Base-by-base conservation (phyloP, 352 stramenopile species). In the Saprolegnia diclina region DNA sequence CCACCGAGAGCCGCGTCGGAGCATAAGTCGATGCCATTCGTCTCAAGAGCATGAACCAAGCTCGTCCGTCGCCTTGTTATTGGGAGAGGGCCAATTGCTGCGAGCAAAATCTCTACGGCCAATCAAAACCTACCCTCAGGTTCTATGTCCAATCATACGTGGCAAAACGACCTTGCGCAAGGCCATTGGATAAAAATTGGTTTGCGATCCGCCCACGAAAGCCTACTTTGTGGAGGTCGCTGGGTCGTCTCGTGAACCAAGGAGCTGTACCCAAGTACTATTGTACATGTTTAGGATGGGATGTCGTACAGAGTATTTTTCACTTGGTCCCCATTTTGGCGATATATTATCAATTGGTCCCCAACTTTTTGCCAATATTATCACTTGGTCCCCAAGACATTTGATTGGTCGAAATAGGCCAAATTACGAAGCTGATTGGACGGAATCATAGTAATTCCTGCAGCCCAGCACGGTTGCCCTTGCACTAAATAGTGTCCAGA, bases 1-100 rank as follows among this genome's bases (percentile, higher is more conserved):
- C 81, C 42, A 91, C 68, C 26, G 83, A 91, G 62, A 91, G 76
- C 38, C 81, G 79, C 71, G 81, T 61, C 14, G 63, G 63, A 14
- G 63, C 63, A 53, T 65, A 52, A 3, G 52, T 59, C 24, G 52
- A 59, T 19, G 52, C 24, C 52, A 59, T 59, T 24, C 42, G 11
- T 48, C 35, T 59, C 24, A 59, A 9, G 11, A 35, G 13, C 52
- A 59, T 59, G 52, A 59, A 59, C 13, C 4, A 24, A 54, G 29
- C 29, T 35, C 29, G 29, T 35, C 29, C 29, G 29, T 35, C 42
- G n/a, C n/a, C n/a, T n/a, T 52, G 45, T 19, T 52, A 59, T n/a
- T 42, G 52, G 52, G 52, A 59, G 52, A 59, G 52, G 35, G 16
- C 35, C 52, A 59, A 59, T 59, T 59, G 52, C 16, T 59, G 42